These are phyloP conservation scores for Arthrinium puccinioides DNA, from an alignment of 2,329 filamentous ascomycete species.

Conservation along the genomic window DNA sequence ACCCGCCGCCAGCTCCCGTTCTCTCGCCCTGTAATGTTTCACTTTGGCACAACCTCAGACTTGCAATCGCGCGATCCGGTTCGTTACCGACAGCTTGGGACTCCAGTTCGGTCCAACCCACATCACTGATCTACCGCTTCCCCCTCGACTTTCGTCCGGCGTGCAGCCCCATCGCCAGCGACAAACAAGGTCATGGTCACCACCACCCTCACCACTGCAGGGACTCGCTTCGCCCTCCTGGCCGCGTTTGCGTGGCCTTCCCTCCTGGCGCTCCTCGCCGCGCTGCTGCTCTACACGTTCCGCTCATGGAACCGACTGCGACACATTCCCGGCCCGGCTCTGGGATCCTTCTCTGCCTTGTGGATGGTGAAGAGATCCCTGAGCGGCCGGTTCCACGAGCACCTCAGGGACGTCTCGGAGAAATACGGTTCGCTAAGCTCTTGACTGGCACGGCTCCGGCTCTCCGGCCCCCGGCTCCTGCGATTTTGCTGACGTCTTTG, in stretches of 20 bases:
- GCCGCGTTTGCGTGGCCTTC: slow-evolving; percentile 3
- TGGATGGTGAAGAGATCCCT: slow-evolving; percentile 19
- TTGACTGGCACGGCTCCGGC: not conserved
- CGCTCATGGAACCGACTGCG: slow-evolving; percentile 20
- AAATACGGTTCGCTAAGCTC: slow-evolving; percentile 10
- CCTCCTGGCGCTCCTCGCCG: slow-evolving; percentile 5
- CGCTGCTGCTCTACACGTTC: slow-evolving; percentile 4
- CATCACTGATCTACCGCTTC: not conserved
- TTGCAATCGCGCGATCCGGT: slow-evolving; percentile 6
- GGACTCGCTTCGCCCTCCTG: slow-evolving; percentile 3
- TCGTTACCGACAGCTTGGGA: slow-evolving; percentile 11
- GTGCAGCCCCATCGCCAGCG: no score
- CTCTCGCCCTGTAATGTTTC: slow-evolving; percentile 1
- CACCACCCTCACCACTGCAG: not conserved
- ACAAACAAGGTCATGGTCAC: no score
- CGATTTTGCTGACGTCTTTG: not conserved
- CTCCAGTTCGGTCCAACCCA: slow-evolving; percentile 2
- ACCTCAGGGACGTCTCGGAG: slow-evolving; percentile 12
- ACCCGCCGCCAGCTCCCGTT: no score
- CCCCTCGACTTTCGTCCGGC: not conserved
- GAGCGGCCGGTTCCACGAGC: slow-evolving; percentile 16
- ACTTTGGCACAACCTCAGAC: slow-evolving; percentile 6
- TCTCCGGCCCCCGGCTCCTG: not conserved
- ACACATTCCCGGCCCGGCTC: slow-evolving; percentile 20
- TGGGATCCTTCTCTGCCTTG: slow-evolving; percentile 15